Base-by-base conservation (phyloP, 495 filamentous ascomycete genomes). In the Daldinia childiae region DNA sequence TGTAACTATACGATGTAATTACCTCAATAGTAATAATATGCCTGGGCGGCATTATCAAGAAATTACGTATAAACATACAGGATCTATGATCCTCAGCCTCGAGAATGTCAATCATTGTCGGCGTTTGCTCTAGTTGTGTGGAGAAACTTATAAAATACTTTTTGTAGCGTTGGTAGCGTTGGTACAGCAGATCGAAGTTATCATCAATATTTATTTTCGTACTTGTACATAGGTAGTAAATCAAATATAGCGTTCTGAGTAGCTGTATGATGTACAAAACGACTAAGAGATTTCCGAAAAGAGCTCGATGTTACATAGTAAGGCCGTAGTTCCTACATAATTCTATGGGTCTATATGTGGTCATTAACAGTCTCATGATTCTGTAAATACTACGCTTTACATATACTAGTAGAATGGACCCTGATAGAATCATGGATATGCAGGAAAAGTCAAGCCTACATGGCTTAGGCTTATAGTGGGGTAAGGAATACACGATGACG, bases 71-170 rank as follows among this genome's bases (percentile, higher is more conserved):
- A 48, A 56, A 39, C 32, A 59, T 63, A 50, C 54, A 59, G 52
- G 63, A 32, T 67, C n/a, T 41, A 17, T 58, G 26, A 59, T 70
- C 68, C 59, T 68, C 64, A 72, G 64, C 69, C 69, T 72, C 64
- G 34, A 68, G 17, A 30, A 68, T 56, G 45, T 34, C 34, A 19
- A 48, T 57, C n/a, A 15, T 67, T 58, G 8, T 67, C 63, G 52
- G 63, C 58, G 43, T 45, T 54, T 39, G 6, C 19, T 67, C 45
- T 24, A 48, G 30, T 21, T 30, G 48, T 61, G 60, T 45, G 50
- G 69, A 58, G 58, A 41, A 60, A 21, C 17, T 48, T 12, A 45
- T 48, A 1, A 19, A 48, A 12, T 24, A 14, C 19, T n/a, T 48
- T 24, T 14, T 19, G 43, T 48, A 8, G n/a, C 43, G 43, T 48